A percentile compares a stretch with the other conserved stretches of the same genome.
Conservation (phyloP, 805 yeast genomes). For the Spencermartinsiella europaea region DNA sequence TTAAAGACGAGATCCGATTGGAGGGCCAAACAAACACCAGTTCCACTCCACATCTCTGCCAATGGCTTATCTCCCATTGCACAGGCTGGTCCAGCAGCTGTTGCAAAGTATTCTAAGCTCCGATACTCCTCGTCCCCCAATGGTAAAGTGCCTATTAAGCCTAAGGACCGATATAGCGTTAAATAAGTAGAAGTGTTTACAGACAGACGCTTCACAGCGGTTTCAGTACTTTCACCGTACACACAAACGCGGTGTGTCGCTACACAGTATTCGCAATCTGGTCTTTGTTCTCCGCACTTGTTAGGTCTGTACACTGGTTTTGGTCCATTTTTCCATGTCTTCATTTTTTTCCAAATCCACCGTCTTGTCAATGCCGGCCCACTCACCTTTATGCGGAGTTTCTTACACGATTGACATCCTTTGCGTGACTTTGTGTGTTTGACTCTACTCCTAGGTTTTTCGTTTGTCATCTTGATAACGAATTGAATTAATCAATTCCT, state of each 20-base stretch:
- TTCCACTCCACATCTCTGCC: not conserved
- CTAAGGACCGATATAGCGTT: not conserved
- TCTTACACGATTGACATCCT: not conserved
- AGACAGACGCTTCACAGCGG: too few species aligned
- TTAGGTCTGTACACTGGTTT: too few species aligned
- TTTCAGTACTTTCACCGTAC: not conserved
- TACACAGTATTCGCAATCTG: slow-evolving; percentile 1
- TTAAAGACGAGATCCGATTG: slow-evolving; percentile 1
- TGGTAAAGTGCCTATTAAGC: not conserved
- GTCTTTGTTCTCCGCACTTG: slow-evolving; percentile 2
- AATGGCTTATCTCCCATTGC: not conserved
- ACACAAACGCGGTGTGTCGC: not conserved
- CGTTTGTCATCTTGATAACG: too few species aligned
- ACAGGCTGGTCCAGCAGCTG: not conserved
- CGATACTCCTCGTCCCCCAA: not conserved
- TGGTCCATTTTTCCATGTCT: too few species aligned
- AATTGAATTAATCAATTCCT: too few species aligned
- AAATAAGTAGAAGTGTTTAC: too few species aligned
- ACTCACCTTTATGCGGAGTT: slow-evolving; percentile 4
- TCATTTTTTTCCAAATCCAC: too few species aligned
- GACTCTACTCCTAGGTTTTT: too few species aligned
- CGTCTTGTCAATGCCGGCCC: too few species aligned
- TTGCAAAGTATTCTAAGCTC: not conserved
- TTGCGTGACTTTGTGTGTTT: not conserved
- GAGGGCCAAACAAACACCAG: not conserved